A percentile compares a stretch with the other conserved stretches of the same genome.
Conservation (phyloP, 176 grass and related monocot species). For the Ensete ventricosum region DNA sequence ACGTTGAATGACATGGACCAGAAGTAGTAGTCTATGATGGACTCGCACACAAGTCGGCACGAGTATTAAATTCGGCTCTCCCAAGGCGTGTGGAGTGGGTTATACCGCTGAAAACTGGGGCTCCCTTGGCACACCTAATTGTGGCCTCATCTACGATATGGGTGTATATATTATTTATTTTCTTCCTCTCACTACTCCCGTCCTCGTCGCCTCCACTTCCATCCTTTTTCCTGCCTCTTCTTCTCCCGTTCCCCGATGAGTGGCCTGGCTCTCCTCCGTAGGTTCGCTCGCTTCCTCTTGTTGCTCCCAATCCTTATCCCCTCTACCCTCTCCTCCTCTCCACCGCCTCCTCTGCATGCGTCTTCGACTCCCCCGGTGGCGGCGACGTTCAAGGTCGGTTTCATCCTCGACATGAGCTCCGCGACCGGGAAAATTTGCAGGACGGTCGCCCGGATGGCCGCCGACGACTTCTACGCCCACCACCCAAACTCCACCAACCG, state of each 20-base stretch:
- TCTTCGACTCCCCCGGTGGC: neutral
- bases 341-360: neutral
- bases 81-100: no score
- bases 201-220: no score
- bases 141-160: no score
- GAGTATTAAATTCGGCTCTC: no score
- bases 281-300: neutral
- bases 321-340: neutral
- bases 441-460: slow-evolving; percentile 44
- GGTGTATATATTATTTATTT: no score
- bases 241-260: neutral
- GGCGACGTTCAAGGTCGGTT: slow-evolving; percentile 32
- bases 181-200: no score
- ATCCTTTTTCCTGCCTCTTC: neutral
- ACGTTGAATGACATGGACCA: no score
- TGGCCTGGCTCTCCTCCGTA: neutral
- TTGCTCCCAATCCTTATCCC: neutral
- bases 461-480: slow-evolving; percentile 48
- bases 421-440: slow-evolving; percentile 31
- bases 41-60: no score
- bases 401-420: slow-evolving; percentile 42
- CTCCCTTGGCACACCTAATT: no score
- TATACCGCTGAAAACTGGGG: no score
- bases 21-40: no score
- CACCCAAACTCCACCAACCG: slow-evolving; percentile 24